A percentile compares a stretch with the other conserved stretches of the same genome.
phyloP scores from a whole-genome alignment of 177 flowering plant genomes.

The Telopea speciosissima region DNA sequence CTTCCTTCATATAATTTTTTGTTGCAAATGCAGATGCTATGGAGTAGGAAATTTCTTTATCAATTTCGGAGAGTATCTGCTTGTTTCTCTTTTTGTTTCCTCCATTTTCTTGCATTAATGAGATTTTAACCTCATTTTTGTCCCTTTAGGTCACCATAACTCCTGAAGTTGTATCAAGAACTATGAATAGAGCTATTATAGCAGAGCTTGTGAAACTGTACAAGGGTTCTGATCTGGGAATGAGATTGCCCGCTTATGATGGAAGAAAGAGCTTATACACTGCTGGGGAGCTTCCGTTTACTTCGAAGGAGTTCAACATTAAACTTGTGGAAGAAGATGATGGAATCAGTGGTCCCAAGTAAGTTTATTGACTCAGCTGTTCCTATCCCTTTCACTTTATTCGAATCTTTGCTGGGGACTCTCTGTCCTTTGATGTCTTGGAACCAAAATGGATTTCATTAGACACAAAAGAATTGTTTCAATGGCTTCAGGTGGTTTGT shows the following conservation, averaged over 20 bases:
- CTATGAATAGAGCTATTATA: conserved; percentile 56
- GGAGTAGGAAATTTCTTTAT: background rate
- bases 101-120: conserved; percentile 18
- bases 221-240: conserved; percentile 63
- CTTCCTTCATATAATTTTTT: background rate
- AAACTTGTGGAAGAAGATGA: conserved; percentile 73
- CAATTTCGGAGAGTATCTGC: background rate
- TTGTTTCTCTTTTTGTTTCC: conserved; percentile 12
- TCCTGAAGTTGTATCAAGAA: conserved; percentile 66
- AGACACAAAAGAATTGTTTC: background rate
- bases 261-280: conserved; percentile 83
- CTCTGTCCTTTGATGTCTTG: conserved; percentile 9
- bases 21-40: background rate
- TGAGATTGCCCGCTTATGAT: conserved; percentile 78
- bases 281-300: conserved; percentile 91
- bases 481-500: conserved; percentile 7
- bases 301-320: conserved; percentile 65
- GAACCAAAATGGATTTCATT: background rate
- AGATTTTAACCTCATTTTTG: conserved; percentile 6
- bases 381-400: background rate
- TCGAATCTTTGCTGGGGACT: conserved; percentile 29
- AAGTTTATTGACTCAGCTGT: conserved; percentile 13
- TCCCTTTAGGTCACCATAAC: conserved; percentile 64
- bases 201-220: conserved; percentile 60
- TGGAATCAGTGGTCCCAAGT: conserved; percentile 63